Conservation (phyloP, 257 asterid species). For the Lavandula angustifolia region DNA sequence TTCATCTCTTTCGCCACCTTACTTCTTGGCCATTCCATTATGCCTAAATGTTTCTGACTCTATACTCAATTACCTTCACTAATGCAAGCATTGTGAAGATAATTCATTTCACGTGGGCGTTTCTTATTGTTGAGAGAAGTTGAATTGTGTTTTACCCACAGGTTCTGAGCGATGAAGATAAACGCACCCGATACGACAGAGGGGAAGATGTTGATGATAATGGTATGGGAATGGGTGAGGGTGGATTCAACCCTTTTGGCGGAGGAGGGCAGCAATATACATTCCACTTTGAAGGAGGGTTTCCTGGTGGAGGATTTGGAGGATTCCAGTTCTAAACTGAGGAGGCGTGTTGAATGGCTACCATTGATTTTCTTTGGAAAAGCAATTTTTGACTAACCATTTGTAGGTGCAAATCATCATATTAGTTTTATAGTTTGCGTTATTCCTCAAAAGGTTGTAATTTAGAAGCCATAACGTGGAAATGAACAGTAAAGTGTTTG, state of each 20-base stretch:
- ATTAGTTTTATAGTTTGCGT: not conserved
- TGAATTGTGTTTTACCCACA: conserved; percentile 33
- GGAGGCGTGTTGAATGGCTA: not conserved
- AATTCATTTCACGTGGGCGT: no score
- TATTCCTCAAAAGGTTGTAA: no score
- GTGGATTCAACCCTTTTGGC: conserved; percentile 76
- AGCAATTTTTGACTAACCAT: conserved; percentile 38
- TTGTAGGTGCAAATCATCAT: conserved; percentile 25
- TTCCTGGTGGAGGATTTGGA: no score
- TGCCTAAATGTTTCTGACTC: not conserved
- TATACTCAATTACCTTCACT: not conserved
- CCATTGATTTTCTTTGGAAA: conserved; percentile 30
- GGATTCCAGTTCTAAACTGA: no score
- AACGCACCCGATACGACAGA: conserved; percentile 74
- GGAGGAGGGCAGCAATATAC: conserved; percentile 5
- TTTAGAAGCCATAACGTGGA: no score
- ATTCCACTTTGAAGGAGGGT: no score
- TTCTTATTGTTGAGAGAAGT: not conserved
- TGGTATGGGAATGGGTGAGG: conserved; percentile 82
- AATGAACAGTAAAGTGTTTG: conserved; percentile 25
- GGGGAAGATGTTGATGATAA: conserved; percentile 83
- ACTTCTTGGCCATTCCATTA: not conserved
- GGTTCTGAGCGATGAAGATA: conserved; percentile 86
- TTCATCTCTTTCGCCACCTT: not conserved
- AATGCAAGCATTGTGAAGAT: not conserved